phyloP scores from a whole-genome alignment of 306 rosid species.

The barrel medic (Medicago truncatula) region DNA sequence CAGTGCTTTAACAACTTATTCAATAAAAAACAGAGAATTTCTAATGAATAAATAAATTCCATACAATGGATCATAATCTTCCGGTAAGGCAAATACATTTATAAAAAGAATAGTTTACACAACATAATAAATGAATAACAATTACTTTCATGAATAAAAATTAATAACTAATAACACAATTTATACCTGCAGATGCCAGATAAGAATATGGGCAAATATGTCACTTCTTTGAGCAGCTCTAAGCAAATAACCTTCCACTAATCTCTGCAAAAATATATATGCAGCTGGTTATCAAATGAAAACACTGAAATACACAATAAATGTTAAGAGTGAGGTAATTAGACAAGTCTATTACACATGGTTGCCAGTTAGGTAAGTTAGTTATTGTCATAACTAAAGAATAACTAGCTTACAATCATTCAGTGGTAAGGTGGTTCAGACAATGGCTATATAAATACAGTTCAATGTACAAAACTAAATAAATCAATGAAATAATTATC shows the following conservation, averaged over 20 bases:
- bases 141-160: conserved; percentile 10
- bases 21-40: conserved; percentile 27
- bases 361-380: conserved; percentile 1
- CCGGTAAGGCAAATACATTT: conserved; percentile 18
- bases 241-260: conserved; percentile 96
- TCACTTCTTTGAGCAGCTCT: conserved; percentile 97
- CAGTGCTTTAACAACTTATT: conserved; percentile 29
- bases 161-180: conserved; percentile 7
- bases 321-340: neutral
- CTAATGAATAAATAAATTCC: conserved; percentile 17
- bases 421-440: neutral
- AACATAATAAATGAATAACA: conserved; percentile 19
- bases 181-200: conserved; percentile 94
- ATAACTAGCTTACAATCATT: conserved; percentile 2
- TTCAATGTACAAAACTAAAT: neutral
- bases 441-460: neutral
- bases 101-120: conserved; percentile 10
- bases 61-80: conserved; percentile 18
- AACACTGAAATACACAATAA: conserved; percentile 25
- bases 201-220: conserved; percentile 91
- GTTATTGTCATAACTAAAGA: conserved; percentile 1
- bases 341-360: neutral
- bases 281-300: conserved; percentile 32
- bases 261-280: conserved; percentile 62
- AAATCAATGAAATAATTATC: neutral